Evolutionary conservation across 805 yeast genomes (phyloP), one percentile per base, ranked within the genome.

Genomic region (Isabelozyma gotoi): DNA sequence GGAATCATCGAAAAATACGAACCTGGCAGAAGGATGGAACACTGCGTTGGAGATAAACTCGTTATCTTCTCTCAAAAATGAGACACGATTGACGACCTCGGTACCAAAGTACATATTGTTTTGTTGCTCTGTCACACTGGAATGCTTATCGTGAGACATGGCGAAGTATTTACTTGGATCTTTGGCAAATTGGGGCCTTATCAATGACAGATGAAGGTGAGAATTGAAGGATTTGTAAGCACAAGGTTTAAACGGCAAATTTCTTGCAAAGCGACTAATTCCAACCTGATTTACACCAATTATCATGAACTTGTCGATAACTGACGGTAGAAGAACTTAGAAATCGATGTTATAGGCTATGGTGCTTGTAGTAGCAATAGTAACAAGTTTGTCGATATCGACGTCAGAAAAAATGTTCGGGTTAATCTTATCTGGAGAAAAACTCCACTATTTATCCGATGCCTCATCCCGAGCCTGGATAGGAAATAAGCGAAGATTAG

Each of bases 41-140:
- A 78, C 60, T 4, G 82, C 77, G 33, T 58, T 55, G 39, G 63
- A 49, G 27, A 85, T 73, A 51, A 82, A 82, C 20, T 68, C 74
- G 14, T 62, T 36, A 56, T 84, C 79, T 18, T 78, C 78, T 31
- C 92, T 65, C 39, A 84, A 63, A 51, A 83, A 85, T 14, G 85
- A 77, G 5, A 85, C 78, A 44, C 92, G 64, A 59, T 84, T 82
- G 44, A 85, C 65, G 5, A 77, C 79, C 46, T 72, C 79, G 12
- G 74, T 74, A 16, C 80, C 75, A 51, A 71, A 79, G 47, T 68
- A 68, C 45, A 56, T 58, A 38, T 60, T 57, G 21, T 52, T 47
- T 37, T 55, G 56, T 34, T 51, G 49, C 12, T 51, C 56, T 11
- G 49, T 21, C 5, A 53, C 21, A 4, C 51, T 40, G 3, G 46